Base-by-base conservation (phyloP, 2,329 filamentous ascomycete genomes). In the Massarina eburnea region DNA sequence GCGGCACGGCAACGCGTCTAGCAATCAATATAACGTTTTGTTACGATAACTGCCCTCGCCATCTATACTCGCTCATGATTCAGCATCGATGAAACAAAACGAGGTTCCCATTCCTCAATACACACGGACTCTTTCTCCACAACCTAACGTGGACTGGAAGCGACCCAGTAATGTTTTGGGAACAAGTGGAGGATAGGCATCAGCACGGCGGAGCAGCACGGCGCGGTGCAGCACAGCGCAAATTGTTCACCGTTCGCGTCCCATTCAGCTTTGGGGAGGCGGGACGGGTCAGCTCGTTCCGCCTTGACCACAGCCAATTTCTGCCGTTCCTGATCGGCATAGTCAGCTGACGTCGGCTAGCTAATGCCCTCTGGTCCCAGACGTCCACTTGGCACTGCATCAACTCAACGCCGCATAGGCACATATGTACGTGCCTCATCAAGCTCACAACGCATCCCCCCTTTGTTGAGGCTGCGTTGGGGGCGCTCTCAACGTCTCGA, bases 301-400 rank as follows among this genome's bases (percentile, higher is more conserved):
- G 39, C 45, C 22, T 30, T 38, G 45, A 43, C 39, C 30, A 41
- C 32, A 20, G 39, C n/a, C 44, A 38, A 42, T 39, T 42, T 14
- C 15, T 12, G 15, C 15, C 24, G 27, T 39, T 15, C 21, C 29
- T 36, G 32, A 21, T 39, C 34, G 35, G 3, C 41, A 7, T 10
- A 20, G 17, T 20, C 34, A 36, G 10, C 34, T 10, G 27, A 14
- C 27, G 8, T 39, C 33, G 33, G 33, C 33, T 19, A 17, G 17
- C 8, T 18, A 17, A 35, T 21, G 33, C 33, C n/a, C n/a, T 29
- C 8, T 14, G 26, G 14, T 8, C 8, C 26, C 26, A 7, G 24
- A 26, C 24, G 12, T 26, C 24, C 24, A 26, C 26, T 29, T 29
- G 30, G 17, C 30, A 6, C 30, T 33, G 8, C 30, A n/a, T n/a